phyloP scores from a whole-genome alignment of 306 rosid species.

The Vigna nakashimae region DNA sequence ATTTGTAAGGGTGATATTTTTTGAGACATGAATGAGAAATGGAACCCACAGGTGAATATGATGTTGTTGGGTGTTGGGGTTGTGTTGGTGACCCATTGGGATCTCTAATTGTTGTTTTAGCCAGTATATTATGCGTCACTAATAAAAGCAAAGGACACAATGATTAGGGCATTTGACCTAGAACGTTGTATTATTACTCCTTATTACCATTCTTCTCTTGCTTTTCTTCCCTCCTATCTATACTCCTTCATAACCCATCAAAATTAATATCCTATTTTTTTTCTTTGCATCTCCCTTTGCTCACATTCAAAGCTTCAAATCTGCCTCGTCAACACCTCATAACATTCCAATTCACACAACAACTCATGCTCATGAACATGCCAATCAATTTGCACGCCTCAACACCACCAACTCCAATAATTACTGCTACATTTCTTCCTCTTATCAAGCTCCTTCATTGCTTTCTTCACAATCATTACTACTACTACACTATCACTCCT shows the following conservation, averaged over 20 bases:
- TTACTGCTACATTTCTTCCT: background rate
- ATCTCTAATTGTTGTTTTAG: conserved; percentile 39
- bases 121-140: conserved; percentile 1
- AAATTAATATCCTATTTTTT: background rate
- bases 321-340: background rate
- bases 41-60: conserved; percentile 44
- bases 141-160: conserved; percentile 33
- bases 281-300: conserved; percentile 17
- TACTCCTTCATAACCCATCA: background rate
- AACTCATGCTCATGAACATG: conserved; percentile 38
- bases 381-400: conserved; percentile 31
- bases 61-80: conserved; percentile 22
- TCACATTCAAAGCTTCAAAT: conserved; percentile 28
- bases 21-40: conserved; percentile 18
- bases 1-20: no score
- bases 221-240: conserved; percentile 16
- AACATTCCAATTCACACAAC: background rate
- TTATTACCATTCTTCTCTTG: background rate
- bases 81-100: conserved; percentile 14
- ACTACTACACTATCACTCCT: background rate
- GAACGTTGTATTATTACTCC: conserved; percentile 11
- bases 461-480: no score
- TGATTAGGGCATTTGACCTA: conserved; percentile 35
- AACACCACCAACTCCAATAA: conserved; percentile 11
- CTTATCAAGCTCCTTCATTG: no score